A percentile compares a stretch with the other conserved stretches of the same genome.
Evolutionary conservation across 495 filamentous ascomycete species (phyloP).

Genomic region (Aspergillus asperescens): DNA sequence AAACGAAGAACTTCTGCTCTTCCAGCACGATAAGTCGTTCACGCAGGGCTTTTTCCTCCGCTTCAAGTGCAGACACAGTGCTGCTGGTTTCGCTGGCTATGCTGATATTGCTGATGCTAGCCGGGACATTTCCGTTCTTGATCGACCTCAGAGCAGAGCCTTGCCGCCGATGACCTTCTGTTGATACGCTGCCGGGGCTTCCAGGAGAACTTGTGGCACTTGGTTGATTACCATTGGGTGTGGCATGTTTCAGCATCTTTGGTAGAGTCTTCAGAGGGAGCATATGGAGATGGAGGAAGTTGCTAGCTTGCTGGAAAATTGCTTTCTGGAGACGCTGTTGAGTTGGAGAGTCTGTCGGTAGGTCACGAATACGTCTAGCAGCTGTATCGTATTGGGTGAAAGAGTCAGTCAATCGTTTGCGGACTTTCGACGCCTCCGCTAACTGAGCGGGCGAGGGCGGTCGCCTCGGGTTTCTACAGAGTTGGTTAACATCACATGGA

Average conservation of each 20-base stretch:
- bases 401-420: slow-evolving; percentile 84
- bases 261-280: slow-evolving; percentile 84
- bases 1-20: slow-evolving; percentile 89
- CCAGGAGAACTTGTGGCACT: slow-evolving; percentile 30
- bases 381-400: slow-evolving; percentile 87
- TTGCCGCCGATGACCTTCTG: slow-evolving; percentile 35
- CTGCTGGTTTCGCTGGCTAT: slow-evolving; percentile 59
- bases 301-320: slow-evolving; percentile 75
- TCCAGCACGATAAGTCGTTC: slow-evolving; percentile 86
- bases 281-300: slow-evolving; percentile 89
- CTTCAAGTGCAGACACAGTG: slow-evolving; percentile 67
- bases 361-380: slow-evolving; percentile 73
- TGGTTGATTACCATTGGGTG: slow-evolving; percentile 38
- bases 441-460: slow-evolving; percentile 72
- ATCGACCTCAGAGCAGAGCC: slow-evolving; percentile 53
- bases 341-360: slow-evolving; percentile 65
- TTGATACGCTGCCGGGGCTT: slow-evolving; percentile 27
- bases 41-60: slow-evolving; percentile 78
- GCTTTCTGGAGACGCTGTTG: slow-evolving; percentile 76
- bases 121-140: slow-evolving; percentile 46
- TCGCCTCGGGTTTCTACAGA: slow-evolving; percentile 55
- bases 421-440: slow-evolving; percentile 81
- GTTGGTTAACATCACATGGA: slow-evolving; percentile 17
- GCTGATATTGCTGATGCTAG: slow-evolving; percentile 51
- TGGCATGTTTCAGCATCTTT: slow-evolving; percentile 68